These are phyloP conservation scores for Castanea crenata DNA, from an alignment of 306 rosid genomes.

Conservation along the genomic window DNA sequence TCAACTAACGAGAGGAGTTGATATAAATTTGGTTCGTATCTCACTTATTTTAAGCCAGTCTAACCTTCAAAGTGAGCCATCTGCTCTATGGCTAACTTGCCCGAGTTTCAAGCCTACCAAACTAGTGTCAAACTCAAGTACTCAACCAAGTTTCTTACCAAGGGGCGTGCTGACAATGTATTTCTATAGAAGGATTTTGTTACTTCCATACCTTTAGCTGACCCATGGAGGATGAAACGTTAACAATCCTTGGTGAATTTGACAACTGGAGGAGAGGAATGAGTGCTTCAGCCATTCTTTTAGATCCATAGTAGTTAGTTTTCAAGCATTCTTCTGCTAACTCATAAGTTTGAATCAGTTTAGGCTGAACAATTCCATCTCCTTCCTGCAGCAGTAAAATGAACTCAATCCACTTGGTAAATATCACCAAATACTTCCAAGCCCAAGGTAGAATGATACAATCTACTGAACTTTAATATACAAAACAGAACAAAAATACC, in stretches of 20 bases:
- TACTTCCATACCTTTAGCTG: constrained; percentile 31
- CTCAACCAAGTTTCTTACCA: neutral
- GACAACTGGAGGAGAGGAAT: constrained; percentile 58
- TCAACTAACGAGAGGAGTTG: too few relatives aligned
- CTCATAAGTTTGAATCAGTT: constrained; percentile 26
- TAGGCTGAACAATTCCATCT: constrained; percentile 21
- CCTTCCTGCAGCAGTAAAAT: neutral
- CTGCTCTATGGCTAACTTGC: neutral
- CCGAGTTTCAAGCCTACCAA: neutral
- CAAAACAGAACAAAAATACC: too few relatives aligned
- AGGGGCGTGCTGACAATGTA: neutral
- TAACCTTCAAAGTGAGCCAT: neutral
- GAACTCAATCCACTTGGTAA: neutral
- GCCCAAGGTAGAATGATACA: neutral
- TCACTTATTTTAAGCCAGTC: too few relatives aligned
- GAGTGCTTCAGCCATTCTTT: constrained; percentile 35
- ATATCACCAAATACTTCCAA: neutral
- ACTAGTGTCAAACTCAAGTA: neutral
- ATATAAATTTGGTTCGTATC: too few relatives aligned
- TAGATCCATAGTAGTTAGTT: constrained; percentile 57
- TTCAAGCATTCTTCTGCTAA: constrained; percentile 31
- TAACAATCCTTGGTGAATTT: constrained; percentile 54
- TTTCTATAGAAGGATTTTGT: neutral
- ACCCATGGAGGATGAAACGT: constrained; percentile 39
- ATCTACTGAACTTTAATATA: too few relatives aligned